These are phyloP conservation scores for Pueraria montana DNA, from an alignment of 306 rosid genomes.

Conservation along the genomic window DNA sequence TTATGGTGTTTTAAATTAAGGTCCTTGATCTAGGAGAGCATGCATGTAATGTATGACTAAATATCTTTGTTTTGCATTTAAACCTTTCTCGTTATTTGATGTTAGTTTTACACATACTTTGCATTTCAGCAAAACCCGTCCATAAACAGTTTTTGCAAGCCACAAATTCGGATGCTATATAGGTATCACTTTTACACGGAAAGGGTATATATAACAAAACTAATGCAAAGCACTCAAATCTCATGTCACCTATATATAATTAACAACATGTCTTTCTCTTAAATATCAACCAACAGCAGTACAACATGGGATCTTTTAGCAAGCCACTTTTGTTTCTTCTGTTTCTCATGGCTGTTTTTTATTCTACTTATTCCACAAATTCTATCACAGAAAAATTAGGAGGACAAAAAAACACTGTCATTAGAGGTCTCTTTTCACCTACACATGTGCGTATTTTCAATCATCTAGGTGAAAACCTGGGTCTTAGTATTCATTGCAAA, in stretches of 20 bases:
- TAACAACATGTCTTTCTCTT: background rate
- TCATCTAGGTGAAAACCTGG: background rate
- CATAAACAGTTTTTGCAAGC: background rate
- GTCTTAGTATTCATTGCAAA: conserved; percentile 23
- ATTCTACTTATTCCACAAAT: conserved; percentile 3
- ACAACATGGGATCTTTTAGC: conserved; percentile 13
- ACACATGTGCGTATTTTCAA: background rate
- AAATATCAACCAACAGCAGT: background rate
- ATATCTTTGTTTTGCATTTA: no score
- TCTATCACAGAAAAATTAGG: background rate
- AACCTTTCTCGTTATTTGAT: background rate
- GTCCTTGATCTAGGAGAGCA: no score
- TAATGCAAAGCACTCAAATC: background rate
- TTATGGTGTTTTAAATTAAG: no score
- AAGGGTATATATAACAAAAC: background rate
- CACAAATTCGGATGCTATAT: background rate
- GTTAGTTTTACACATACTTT: background rate
- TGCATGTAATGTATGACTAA: no score
- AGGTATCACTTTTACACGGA: background rate
- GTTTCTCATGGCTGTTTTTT: background rate
- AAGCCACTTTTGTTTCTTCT: background rate
- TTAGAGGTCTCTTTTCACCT: background rate
- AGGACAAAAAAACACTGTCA: background rate
- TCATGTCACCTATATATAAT: conserved; percentile 18
- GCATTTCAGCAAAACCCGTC: background rate